Evolutionary conservation across 2,329 filamentous ascomycete species (phyloP), one percentile per base, ranked within the genome.

Genomic region (Teratosphaeria destructans): DNA sequence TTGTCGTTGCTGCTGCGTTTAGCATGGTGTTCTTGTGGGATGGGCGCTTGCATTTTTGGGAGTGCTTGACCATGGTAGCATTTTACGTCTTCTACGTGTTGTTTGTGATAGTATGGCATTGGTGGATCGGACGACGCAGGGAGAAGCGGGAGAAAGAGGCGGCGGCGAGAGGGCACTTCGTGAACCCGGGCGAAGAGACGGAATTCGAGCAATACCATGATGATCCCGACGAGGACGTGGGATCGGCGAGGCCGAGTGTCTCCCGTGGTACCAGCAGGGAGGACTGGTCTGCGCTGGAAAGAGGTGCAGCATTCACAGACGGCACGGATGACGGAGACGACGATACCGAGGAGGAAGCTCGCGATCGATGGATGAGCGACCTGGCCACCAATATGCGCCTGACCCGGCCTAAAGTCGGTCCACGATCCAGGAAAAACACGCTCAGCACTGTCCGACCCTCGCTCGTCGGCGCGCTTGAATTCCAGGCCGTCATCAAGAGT

Each of bases 301-400:
- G 84, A 83, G 19, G 74, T 68, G 49, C 71, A 70, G 5, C 73
- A 59, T 6, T 73, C 59, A 69, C 74, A 57, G 83, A 87, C 60
- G 81, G 84, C 11, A 80, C 82, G 10, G 77, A 78, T 11, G 27
- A 32, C 4, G 26, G 26, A 4, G 77, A 79, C 37, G 81, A 83
- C 57, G 82, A 85, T 55, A 84, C 85, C 54, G 79, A 81, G 57
- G 84, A 88, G 63, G 81, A 88, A 55, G 86, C 85, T 47, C 76
- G 82, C 56, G 82, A 85, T 65, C 76, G 81, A 53, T 84, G 83
- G 75, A 75, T 86, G 61, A 90, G 90, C 23, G 92, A 97, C 73
- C 84, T 99, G 70, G 87, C 88, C 47, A 94, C 86, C 72, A 96
- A 90, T 72, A 99, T 99, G 94, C 88, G 93, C 59, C 81, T 97